Evolutionary conservation across 1,139 yeast genomes (phyloP).

Genomic region (Zygotorulaspora mrakii): DNA sequence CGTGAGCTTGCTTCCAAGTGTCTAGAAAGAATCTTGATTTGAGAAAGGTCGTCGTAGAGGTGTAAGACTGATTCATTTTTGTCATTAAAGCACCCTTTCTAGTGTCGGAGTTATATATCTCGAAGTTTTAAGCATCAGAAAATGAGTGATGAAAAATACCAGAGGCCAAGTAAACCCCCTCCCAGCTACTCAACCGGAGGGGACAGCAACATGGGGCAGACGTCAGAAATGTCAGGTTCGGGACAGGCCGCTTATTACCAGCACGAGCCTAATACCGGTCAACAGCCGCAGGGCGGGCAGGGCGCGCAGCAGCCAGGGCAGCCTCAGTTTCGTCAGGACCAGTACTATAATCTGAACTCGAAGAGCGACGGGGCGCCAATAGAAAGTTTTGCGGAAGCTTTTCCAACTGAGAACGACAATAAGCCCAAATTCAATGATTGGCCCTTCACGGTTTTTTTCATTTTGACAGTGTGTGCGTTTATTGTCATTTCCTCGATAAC

Average conservation of each 20-base stretch:
- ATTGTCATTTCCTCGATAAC: conserved; percentile 68
- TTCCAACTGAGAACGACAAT: conserved; percentile 40
- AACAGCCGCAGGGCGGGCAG: conserved; percentile 5
- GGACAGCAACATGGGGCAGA: not conserved
- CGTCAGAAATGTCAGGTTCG: conserved; percentile 1
- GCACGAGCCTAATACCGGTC: not conserved
- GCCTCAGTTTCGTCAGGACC: conserved; percentile 33
- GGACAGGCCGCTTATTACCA: conserved; percentile 3
- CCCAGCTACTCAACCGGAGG: conserved; percentile 9
- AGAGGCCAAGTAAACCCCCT: conserved; percentile 10
- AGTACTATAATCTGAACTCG: conserved; percentile 33
- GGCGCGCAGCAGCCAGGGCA: conserved; percentile 7
- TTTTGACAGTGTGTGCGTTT: conserved; percentile 63
- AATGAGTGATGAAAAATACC: conserved; percentile 10
- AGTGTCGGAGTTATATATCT: not conserved
- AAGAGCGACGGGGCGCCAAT: conserved; percentile 46
- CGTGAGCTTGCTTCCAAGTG: no score
- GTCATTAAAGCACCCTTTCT: not conserved
- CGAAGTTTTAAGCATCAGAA: not conserved
- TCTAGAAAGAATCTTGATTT: no score
- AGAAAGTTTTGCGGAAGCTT: conserved; percentile 53
- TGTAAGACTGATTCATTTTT: no score
- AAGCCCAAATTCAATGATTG: conserved; percentile 70
- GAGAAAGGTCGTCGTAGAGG: no score
- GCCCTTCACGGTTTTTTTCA: conserved; percentile 64